Evolutionary conservation across 371 early-diverging fungal species (phyloP).

Genomic region (Apophysomyces ossiformis): DNA sequence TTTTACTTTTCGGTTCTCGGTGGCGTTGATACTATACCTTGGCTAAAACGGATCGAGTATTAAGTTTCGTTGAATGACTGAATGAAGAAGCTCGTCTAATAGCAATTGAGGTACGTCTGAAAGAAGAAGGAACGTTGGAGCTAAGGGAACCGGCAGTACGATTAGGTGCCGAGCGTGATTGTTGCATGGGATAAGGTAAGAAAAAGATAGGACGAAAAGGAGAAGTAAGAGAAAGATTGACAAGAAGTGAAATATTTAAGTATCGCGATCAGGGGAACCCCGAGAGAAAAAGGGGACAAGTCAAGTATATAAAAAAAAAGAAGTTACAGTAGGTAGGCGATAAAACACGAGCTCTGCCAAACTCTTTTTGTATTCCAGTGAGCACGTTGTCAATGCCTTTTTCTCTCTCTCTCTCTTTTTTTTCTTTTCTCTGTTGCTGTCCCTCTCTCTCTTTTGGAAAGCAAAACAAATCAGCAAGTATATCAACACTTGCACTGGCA

Average conservation of each 20-base stretch:
- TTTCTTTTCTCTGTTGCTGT: no score
- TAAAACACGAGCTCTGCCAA: no score
- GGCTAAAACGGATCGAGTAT: constrained; percentile 18
- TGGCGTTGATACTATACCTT: constrained; percentile 16
- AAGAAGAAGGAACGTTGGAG: constrained; percentile 15
- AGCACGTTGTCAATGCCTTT: no score
- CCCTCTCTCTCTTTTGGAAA: background rate
- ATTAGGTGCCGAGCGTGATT: constrained; percentile 12
- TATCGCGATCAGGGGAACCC: no score
- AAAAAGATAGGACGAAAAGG: constrained; percentile 16
- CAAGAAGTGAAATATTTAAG: constrained; percentile 14
- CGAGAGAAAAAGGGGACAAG: constrained; percentile 9
- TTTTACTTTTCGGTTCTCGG: background rate
- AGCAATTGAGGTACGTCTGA: constrained; percentile 22
- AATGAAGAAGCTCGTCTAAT: constrained; percentile 25
- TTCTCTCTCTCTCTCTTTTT: no score
- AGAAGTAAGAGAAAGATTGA: constrained; percentile 17
- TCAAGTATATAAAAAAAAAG: constrained; percentile 13
- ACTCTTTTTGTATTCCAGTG: no score
- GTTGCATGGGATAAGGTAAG: constrained; percentile 14
- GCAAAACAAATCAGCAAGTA: background rate
- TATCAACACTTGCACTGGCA: no score
- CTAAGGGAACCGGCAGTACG: constrained; percentile 35
- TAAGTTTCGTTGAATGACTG: constrained; percentile 31
- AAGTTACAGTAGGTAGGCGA: constrained; percentile 3